A percentile compares a stretch with the other conserved stretches of the same genome.
Conservation (phyloP, 306 rosid species). For the Cicer bijugum region DNA sequence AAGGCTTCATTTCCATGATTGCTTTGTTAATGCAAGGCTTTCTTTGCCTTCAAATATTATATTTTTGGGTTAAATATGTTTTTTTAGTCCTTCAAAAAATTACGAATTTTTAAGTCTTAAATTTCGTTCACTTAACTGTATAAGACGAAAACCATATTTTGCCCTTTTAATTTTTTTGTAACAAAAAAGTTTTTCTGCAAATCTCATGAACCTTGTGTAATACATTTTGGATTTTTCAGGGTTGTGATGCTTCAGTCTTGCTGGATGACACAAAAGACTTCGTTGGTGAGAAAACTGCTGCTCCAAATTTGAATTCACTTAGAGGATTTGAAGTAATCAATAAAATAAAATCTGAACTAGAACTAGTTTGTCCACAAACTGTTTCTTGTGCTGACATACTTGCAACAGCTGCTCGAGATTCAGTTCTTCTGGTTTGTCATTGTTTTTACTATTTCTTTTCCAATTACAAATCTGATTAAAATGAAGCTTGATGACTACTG, state of each 20-base stretch:
- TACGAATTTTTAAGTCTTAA: too few relatives aligned
- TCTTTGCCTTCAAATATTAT: not conserved
- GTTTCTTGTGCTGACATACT: constrained; percentile 91
- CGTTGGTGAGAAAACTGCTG: constrained; percentile 87
- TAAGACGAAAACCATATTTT: too few relatives aligned
- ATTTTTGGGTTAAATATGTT: not conserved
- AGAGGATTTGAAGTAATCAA: constrained; percentile 89
- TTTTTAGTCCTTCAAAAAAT: too few relatives aligned
- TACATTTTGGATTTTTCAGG: constrained; percentile 51
- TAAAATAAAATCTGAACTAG: constrained; percentile 70
- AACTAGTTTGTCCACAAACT: constrained; percentile 70
- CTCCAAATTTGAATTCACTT: constrained; percentile 74
- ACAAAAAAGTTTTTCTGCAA: too few relatives aligned
- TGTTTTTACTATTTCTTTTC: not conserved
- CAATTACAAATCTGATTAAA: not conserved
- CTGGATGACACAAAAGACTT: constrained; percentile 65
- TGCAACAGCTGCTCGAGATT: constrained; percentile 81
- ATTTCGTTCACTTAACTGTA: too few relatives aligned
- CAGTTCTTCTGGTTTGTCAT: constrained; percentile 69
- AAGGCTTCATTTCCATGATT: constrained; percentile 87
- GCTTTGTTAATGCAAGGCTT: constrained; percentile 83
- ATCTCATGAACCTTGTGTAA: not conserved
- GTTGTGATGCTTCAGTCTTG: constrained; percentile 86
- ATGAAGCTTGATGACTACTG: not conserved
- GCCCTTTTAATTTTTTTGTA: too few relatives aligned